phyloP scores from a whole-genome alignment of 1,139 yeast species.

The Kodamaea sp. region DNA sequence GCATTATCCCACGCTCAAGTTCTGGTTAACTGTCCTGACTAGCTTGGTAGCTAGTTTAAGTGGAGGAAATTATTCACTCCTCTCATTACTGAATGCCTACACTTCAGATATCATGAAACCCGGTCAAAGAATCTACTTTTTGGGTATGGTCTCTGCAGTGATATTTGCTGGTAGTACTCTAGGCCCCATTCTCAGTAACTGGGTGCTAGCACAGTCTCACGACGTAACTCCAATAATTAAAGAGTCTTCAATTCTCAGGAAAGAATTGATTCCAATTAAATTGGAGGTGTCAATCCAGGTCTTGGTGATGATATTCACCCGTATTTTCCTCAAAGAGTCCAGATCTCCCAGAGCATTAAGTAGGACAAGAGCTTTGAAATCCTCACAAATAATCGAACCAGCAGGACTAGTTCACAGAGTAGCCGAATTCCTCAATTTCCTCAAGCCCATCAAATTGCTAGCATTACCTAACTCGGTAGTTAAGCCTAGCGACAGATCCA shows the following conservation, averaged over 20 bases:
- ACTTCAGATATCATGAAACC: constrained; percentile 12
- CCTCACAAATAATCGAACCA: background rate
- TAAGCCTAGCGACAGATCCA: constrained; percentile 6
- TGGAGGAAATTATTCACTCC: constrained; percentile 10
- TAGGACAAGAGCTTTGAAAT: constrained; percentile 30
- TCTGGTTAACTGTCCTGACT: constrained; percentile 6
- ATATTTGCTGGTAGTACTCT: constrained; percentile 10
- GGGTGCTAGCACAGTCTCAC: constrained; percentile 1
- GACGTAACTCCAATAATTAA: constrained; percentile 2
- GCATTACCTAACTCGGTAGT: constrained; percentile 30
- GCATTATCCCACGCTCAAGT: constrained; percentile 5
- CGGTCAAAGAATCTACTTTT: constrained; percentile 8
- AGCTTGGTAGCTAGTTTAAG: constrained; percentile 7
- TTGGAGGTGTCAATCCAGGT: constrained; percentile 29
- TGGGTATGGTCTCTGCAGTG: constrained; percentile 11
- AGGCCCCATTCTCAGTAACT: constrained; percentile 12
- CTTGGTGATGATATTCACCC: constrained; percentile 30
- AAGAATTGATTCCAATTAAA: constrained; percentile 31
- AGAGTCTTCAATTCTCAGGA: constrained; percentile 3
- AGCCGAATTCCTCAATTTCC: constrained; percentile 22
- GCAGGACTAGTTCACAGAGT: background rate
- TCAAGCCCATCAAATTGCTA: constrained; percentile 48
- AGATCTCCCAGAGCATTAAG: constrained; percentile 31
- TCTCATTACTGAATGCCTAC: constrained; percentile 12
- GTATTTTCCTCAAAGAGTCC: constrained; percentile 57